A percentile compares a stretch with the other conserved stretches of the same genome.
phyloP scores from a whole-genome alignment of 495 filamentous ascomycete genomes.

The Xylaria curta region DNA sequence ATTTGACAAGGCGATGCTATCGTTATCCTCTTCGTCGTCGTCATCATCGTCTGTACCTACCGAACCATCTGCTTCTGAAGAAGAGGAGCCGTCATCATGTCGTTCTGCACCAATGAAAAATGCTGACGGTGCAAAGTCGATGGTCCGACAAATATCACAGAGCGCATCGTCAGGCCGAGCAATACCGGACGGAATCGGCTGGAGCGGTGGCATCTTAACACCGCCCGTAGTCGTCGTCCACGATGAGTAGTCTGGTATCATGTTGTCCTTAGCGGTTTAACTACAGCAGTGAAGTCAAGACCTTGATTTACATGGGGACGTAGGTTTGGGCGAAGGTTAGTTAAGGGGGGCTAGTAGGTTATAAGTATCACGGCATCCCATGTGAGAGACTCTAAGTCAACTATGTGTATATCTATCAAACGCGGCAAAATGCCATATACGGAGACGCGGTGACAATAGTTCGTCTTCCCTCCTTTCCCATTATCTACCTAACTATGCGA shows the following conservation, averaged over 20 bases:
- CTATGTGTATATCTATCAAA: not conserved
- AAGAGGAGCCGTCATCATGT: not conserved
- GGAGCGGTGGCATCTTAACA: not conserved
- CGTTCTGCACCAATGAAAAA: not conserved
- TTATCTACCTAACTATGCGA: not conserved
- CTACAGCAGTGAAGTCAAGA: not conserved
- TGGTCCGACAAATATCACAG: conserved; percentile 7
- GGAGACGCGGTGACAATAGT: not conserved
- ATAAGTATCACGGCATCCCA: not conserved
- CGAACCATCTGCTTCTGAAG: not conserved
- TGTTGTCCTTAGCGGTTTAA: not conserved
- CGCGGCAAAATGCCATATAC: not conserved
- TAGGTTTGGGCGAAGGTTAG: not conserved
- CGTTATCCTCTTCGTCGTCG: not conserved
- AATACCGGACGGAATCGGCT: not conserved
- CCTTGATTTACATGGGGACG: not conserved
- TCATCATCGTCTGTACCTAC: not conserved
- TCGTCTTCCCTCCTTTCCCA: not conserved
- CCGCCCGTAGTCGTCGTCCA: not conserved
- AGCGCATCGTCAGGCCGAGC: not conserved
- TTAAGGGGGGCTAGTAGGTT: not conserved
- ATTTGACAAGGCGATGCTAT: conserved; percentile 5
- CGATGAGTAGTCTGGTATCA: not conserved
- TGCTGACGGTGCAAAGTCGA: not conserved
- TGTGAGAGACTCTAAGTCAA: not conserved